A percentile compares a stretch with the other conserved stretches of the same genome.
phyloP scores from a whole-genome alignment of 139 green algal genomes.

The Chlamydomonas sp. region DNA sequence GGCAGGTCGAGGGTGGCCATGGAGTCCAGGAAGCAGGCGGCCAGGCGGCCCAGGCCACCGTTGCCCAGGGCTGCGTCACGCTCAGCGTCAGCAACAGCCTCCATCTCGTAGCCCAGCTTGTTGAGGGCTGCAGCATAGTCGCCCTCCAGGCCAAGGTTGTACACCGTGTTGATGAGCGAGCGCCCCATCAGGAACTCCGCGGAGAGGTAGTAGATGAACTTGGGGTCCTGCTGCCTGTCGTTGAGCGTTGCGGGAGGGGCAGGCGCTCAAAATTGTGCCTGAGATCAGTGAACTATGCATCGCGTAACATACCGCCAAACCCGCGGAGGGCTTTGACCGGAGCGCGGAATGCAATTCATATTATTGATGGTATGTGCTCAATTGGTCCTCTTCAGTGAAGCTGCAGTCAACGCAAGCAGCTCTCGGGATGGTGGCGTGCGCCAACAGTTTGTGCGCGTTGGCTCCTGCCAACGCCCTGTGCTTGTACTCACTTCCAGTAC shows the following conservation, averaged over 20 bases:
- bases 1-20: constrained; percentile 97
- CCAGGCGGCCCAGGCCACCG: constrained; percentile 96
- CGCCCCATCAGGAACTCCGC: constrained; percentile 98
- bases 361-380: neutral
- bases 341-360: neutral
- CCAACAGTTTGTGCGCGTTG: no score
- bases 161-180: constrained; percentile 93
- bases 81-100: constrained; percentile 72
- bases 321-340: neutral
- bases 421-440: no score
- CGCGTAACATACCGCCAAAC: neutral
- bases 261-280: no score
- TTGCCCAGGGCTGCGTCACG: constrained; percentile 94
- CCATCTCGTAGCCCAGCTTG: constrained; percentile 88
- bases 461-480: no score
- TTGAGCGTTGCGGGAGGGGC: neutral
- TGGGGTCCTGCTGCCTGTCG: constrained; percentile 81
- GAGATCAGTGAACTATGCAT: no score
- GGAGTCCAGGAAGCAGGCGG: constrained; percentile 99
- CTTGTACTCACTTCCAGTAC: constrained; percentile 76
- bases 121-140: constrained; percentile 85
- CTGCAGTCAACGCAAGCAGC: neutral
- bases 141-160: constrained; percentile 91
- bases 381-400: neutral
- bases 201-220: constrained; percentile 98